Conservation (phyloP, 805 yeast genomes). For the Candida ortonii region DNA sequence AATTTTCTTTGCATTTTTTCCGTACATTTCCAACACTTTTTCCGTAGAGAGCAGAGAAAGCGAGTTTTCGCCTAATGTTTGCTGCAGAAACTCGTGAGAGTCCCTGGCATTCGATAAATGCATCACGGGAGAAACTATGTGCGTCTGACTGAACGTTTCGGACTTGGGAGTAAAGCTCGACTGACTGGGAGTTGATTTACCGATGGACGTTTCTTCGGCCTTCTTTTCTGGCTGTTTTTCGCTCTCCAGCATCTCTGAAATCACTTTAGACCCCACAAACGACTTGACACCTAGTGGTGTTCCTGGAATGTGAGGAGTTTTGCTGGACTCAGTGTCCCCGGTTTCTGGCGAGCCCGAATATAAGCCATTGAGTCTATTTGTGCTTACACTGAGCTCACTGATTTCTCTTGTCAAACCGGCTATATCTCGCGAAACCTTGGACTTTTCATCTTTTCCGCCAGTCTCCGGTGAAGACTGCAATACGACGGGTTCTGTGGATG, state of each 20-base stretch:
- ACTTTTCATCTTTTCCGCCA: too few relatives aligned
- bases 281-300: slow-evolving; percentile 11
- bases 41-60: slow-evolving; percentile 38
- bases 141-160: slow-evolving; percentile 10
- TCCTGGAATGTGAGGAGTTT: slow-evolving; percentile 11
- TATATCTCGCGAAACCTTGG: too few relatives aligned
- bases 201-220: slow-evolving; percentile 7
- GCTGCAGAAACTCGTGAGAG: slow-evolving; percentile 19
- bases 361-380: too few relatives aligned
- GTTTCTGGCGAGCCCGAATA: slow-evolving; percentile 1
- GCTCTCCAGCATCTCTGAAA: not conserved
- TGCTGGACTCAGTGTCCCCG: not conserved
- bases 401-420: too few relatives aligned
- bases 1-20: slow-evolving; percentile 78
- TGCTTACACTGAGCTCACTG: too few relatives aligned
- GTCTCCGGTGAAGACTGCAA: too few relatives aligned
- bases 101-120: slow-evolving; percentile 12
- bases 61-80: slow-evolving; percentile 15
- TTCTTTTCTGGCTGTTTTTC: slow-evolving; percentile 1
- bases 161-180: slow-evolving; percentile 12
- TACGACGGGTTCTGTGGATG: too few relatives aligned
- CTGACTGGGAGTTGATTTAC: slow-evolving; percentile 11
- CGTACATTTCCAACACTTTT: slow-evolving; percentile 82
- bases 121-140: slow-evolving; percentile 15
- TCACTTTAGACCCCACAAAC: slow-evolving; percentile 1